Evolutionary conservation across 2,329 filamentous ascomycete genomes (phyloP), one percentile per base, ranked within the genome.

Genomic region (Paecilomyces niveus): DNA sequence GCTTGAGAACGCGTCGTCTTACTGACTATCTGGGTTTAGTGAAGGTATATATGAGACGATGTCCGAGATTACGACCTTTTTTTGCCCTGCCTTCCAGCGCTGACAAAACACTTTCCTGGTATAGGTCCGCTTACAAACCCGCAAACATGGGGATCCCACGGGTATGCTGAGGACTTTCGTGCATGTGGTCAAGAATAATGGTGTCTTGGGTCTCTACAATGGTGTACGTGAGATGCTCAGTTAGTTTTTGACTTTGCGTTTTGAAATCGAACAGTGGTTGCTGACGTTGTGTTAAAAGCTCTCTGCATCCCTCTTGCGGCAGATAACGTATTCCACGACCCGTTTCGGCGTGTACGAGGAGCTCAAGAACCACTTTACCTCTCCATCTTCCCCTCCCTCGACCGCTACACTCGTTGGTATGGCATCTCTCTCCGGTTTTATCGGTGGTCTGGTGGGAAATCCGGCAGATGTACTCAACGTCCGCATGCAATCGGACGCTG

Each of bases 271-370:
- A 29, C 6, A 13, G 9, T 54, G 54, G 51, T 51, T 49, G n/a
- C 51, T 53, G 18, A 45, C 18, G n/a, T 10, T 8, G 18, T 45
- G 39, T 18, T 8, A n/a, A 39, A 8, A 86, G 78, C 86, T 97
- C 59, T 95, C 92, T 1, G 94, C 94, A 65, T 94, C 92, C 58
- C 84, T 97, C 54, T 83, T 97, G 59, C 92, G 94, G 64, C 94
- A 97, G 79, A 83, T 92, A 66, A 97, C 94, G 60, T 99, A 99
- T 80, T 94, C 89, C 60, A 99, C 94, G 55, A 94, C 92, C 39
- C 90, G 94, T 54, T 99, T 99, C 78, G 94, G 92, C 63, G 86
- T 97, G 63, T 99, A 99, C 80, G 94, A 97, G 77, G 87, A 96
- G 66, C 81, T 97, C 60, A 99, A 99, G 78, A 78, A 83, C 24